These are phyloP conservation scores for Hemisphaericaspora nanyangensis DNA, from an alignment of 805 yeast species.

Conservation along the genomic window DNA sequence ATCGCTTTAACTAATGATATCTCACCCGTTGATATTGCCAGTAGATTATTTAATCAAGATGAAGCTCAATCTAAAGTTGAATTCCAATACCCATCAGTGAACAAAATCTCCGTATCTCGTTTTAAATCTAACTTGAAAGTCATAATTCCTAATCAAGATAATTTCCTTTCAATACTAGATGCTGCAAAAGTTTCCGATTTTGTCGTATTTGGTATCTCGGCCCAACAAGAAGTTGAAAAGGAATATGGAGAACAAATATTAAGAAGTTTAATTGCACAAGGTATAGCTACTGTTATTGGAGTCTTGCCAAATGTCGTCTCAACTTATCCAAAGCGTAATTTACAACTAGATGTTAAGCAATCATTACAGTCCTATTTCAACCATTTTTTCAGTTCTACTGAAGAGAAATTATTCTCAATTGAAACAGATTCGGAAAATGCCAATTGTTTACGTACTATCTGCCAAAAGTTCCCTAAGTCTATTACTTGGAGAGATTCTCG, in stretches of 20 bases:
- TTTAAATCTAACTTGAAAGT: slow-evolving; percentile 76
- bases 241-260: slow-evolving; percentile 84
- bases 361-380: slow-evolving; percentile 38
- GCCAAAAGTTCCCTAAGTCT: slow-evolving; percentile 84
- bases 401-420: slow-evolving; percentile 70
- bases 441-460: slow-evolving; percentile 67
- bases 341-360: slow-evolving; percentile 59
- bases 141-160: slow-evolving; percentile 63
- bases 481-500: slow-evolving; percentile 92
- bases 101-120: slow-evolving; percentile 50
- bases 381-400: slow-evolving; percentile 51
- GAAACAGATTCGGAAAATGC: slow-evolving; percentile 67
- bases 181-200: slow-evolving; percentile 87
- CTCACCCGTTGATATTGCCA: slow-evolving; percentile 51
- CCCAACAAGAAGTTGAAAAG: slow-evolving; percentile 74
- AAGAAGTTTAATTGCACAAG: slow-evolving; percentile 87
- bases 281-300: slow-evolving; percentile 78
- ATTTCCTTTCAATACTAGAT: slow-evolving; percentile 71
- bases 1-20: slow-evolving; percentile 77
- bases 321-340: slow-evolving; percentile 67
- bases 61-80: slow-evolving; percentile 19
- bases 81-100: slow-evolving; percentile 45
- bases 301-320: slow-evolving; percentile 70
- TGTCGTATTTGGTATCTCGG: slow-evolving; percentile 86
- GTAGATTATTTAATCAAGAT: slow-evolving; percentile 43